Conservation (phyloP, 139 green algal species). For the Tetradesmus lagerheimii region DNA sequence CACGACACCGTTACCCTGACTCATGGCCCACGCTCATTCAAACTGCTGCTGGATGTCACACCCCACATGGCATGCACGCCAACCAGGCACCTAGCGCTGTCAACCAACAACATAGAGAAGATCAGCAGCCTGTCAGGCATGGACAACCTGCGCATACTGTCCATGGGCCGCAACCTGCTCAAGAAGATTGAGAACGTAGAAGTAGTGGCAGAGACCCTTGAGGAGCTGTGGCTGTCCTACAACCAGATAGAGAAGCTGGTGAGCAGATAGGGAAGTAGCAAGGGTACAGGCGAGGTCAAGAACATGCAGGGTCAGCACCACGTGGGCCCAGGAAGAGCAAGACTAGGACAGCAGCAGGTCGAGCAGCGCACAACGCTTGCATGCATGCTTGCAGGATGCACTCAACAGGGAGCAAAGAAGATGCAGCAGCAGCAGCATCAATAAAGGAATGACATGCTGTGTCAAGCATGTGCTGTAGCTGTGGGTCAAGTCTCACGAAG, state of each 20-base stretch:
- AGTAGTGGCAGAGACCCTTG: slow-evolving; percentile 84
- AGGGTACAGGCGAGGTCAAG: not conserved
- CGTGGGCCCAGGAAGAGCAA: too few species aligned
- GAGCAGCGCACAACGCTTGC: too few species aligned
- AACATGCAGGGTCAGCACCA: not conserved
- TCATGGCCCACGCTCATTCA: not conserved
- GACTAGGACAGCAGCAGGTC: not conserved
- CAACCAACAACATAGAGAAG: slow-evolving; percentile 97
- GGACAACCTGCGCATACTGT: slow-evolving; percentile 86
- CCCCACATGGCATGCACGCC: not conserved
- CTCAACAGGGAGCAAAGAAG: too few species aligned
- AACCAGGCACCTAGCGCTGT: slow-evolving; percentile 88
- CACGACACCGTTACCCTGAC: too few species aligned
- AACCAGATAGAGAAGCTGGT: slow-evolving; percentile 93
- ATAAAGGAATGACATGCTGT: too few species aligned
- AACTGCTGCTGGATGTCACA: not conserved
- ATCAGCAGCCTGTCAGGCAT: slow-evolving; percentile 86
- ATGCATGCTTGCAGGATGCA: too few species aligned
- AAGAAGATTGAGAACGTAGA: slow-evolving; percentile 96
- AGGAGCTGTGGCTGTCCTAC: slow-evolving; percentile 97
- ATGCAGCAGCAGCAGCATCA: not conserved
- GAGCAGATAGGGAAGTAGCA: slow-evolving; percentile 11
- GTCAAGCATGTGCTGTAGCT: too few species aligned
- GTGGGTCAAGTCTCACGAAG: not conserved
- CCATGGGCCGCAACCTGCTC: slow-evolving; percentile 92